phyloP scores from a whole-genome alignment of 352 stramenopile species.

The Salisapilia sapeloensis region DNA sequence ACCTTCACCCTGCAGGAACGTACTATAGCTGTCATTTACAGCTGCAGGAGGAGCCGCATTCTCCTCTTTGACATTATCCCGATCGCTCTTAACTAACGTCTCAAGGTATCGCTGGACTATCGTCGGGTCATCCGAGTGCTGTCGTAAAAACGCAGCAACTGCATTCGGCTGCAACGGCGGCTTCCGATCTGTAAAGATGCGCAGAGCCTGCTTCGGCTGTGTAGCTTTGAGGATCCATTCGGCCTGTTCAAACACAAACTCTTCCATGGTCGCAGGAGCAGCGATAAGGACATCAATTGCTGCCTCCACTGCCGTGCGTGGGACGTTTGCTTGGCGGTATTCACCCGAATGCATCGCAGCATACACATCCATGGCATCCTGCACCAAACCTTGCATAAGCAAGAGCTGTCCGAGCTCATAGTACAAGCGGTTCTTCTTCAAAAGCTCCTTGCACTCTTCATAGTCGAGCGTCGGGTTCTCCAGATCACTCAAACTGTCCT shows the following conservation, averaged over 20 bases:
- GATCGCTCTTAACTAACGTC: conserved; percentile 43
- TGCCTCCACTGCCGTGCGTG: conserved; percentile 78
- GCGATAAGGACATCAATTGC: conserved; percentile 78
- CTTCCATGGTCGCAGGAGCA: conserved; percentile 52
- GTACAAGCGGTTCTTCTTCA: conserved; percentile 61
- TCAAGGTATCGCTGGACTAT: conserved; percentile 74
- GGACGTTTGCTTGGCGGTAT: conserved; percentile 73
- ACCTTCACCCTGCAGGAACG: conserved; percentile 54
- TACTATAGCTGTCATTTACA: conserved; percentile 71
- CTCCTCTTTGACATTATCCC: conserved; percentile 5
- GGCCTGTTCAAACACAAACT: conserved; percentile 79
- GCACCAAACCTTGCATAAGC: conserved; percentile 43
- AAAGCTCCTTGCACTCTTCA: conserved; percentile 39
- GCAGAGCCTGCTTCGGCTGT: conserved; percentile 51
- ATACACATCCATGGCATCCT: conserved; percentile 71
- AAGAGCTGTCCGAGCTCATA: conserved; percentile 64
- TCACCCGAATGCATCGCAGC: conserved; percentile 54
- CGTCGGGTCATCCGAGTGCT: conserved; percentile 48
- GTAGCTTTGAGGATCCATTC: conserved; percentile 74
- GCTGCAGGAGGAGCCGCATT: conserved; percentile 8
- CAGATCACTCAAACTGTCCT: conserved; percentile 32
- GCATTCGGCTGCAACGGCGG: conserved; percentile 55
- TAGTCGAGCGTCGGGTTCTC: conserved; percentile 46
- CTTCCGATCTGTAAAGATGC: conserved; percentile 68
- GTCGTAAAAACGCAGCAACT: conserved; percentile 55